Percentiles rank a stretch among this genome's conserved stretches.
Evolutionary conservation across 139 green algal species (phyloP).

Genomic region (Chara braunii): DNA sequence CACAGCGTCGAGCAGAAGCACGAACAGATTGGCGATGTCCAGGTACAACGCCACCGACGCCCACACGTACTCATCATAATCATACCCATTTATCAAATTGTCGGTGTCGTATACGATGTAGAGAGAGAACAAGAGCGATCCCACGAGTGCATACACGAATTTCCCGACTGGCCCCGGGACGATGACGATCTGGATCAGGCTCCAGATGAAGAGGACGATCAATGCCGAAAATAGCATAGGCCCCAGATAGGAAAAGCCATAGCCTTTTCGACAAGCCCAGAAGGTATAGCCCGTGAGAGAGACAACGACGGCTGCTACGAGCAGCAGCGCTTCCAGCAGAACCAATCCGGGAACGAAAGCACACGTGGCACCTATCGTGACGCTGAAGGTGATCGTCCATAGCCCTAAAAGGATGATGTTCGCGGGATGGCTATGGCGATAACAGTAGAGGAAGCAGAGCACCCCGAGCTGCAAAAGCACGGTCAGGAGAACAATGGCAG

Average conservation of each 20-base stretch:
- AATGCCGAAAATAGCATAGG: constrained; percentile 54
- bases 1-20: too few species aligned
- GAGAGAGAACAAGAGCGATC: constrained; percentile 50
- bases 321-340: constrained; percentile 50
- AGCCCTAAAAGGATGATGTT: constrained; percentile 54
- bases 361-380: background rate
- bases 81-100: constrained; percentile 39
- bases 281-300: constrained; percentile 62
- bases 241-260: constrained; percentile 53
- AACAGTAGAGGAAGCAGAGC: constrained; percentile 51
- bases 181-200: constrained; percentile 62
- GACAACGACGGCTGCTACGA: constrained; percentile 50
- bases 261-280: constrained; percentile 47
- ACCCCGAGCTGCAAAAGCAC: too few species aligned
- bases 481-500: constrained; percentile 1
- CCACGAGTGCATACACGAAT: constrained; percentile 51
- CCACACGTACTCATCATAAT: constrained; percentile 64
- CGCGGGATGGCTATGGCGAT: constrained; percentile 49
- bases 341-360: constrained; percentile 39
- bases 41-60: constrained; percentile 58
- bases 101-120: constrained; percentile 57
- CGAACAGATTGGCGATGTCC: constrained; percentile 69
- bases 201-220: constrained; percentile 42
- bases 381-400: constrained; percentile 35
- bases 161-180: constrained; percentile 28